Evolutionary conservation across 2,329 filamentous ascomycete species (phyloP).

Genomic region (Phyllosticta capitalensis): DNA sequence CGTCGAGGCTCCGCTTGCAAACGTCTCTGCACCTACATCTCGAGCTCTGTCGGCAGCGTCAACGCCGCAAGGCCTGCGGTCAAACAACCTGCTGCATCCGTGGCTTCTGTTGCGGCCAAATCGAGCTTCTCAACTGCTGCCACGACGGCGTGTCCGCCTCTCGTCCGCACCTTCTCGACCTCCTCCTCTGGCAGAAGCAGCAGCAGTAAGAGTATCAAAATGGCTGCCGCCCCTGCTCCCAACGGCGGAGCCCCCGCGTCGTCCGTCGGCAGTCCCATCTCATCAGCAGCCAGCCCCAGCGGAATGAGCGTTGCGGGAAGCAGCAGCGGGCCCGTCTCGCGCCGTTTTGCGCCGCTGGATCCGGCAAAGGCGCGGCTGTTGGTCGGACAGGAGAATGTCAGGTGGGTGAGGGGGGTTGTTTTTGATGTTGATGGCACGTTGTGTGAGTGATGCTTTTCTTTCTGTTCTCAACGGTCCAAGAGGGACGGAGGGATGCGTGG

Average conservation of each 20-base stretch:
- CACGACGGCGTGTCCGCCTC: not conserved
- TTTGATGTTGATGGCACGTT: slow-evolving; percentile 96
- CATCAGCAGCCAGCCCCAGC: not conserved
- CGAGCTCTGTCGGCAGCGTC: no score
- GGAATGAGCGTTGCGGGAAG: not conserved
- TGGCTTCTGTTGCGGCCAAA: no score
- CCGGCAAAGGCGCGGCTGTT: slow-evolving; percentile 18
- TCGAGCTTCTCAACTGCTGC: not conserved
- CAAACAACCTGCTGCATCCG: no score
- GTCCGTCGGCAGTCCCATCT: not conserved
- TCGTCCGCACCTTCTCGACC: not conserved
- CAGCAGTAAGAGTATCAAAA: not conserved
- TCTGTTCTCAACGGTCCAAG: no score
- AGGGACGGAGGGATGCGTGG: not conserved
- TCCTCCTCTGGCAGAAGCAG: not conserved
- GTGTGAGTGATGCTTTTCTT: slow-evolving; percentile 47
- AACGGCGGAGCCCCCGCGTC: not conserved
- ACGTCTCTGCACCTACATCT: no score
- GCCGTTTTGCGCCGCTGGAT: slow-evolving; percentile 43
- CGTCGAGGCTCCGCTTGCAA: not conserved
- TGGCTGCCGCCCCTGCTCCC: not conserved
- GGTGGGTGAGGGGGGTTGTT: slow-evolving; percentile 50
- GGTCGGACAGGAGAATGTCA: slow-evolving; percentile 24
- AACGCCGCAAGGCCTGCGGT: no score
- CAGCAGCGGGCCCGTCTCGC: slow-evolving; percentile 15